Evolutionary conservation across 805 yeast genomes (phyloP).

Genomic region (Ogataea methylovora): DNA sequence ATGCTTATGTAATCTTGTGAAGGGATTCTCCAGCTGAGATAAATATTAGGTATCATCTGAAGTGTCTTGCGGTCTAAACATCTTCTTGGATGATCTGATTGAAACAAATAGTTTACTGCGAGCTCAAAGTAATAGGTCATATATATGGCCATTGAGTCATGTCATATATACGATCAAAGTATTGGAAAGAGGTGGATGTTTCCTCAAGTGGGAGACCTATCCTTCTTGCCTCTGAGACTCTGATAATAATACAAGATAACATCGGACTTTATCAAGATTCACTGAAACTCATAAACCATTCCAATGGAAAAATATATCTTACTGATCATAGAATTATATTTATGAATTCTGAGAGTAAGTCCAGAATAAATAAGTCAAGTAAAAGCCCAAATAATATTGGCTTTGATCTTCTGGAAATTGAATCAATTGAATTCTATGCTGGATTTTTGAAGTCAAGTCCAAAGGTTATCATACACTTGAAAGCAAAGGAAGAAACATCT

Average conservation of each 20-base stretch:
- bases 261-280: conserved; percentile 80
- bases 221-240: conserved; percentile 32
- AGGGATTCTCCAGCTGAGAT: too few relatives aligned
- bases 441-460: conserved; percentile 76
- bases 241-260: conserved; percentile 41
- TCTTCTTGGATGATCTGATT: too few relatives aligned
- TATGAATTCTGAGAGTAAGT: conserved; percentile 40
- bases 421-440: conserved; percentile 20
- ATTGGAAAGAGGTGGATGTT: conserved; percentile 16
- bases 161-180: conserved; percentile 3
- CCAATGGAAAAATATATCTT: conserved; percentile 70
- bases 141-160: too few relatives aligned
- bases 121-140: too few relatives aligned
- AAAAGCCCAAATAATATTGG: conserved; percentile 2
- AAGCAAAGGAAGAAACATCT: background rate
- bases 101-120: too few relatives aligned
- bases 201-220: conserved; percentile 26
- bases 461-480: conserved; percentile 40
- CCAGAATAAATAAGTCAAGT: conserved; percentile 1
- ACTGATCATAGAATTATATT: conserved; percentile 70
- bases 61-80: too few relatives aligned
- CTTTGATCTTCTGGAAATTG: conserved; percentile 13
- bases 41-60: too few relatives aligned
- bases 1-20: too few relatives aligned
- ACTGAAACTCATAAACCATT: conserved; percentile 52